phyloP scores from a whole-genome alignment of 768 basidiomycete genomes.

The Tricholoma sp. region DNA sequence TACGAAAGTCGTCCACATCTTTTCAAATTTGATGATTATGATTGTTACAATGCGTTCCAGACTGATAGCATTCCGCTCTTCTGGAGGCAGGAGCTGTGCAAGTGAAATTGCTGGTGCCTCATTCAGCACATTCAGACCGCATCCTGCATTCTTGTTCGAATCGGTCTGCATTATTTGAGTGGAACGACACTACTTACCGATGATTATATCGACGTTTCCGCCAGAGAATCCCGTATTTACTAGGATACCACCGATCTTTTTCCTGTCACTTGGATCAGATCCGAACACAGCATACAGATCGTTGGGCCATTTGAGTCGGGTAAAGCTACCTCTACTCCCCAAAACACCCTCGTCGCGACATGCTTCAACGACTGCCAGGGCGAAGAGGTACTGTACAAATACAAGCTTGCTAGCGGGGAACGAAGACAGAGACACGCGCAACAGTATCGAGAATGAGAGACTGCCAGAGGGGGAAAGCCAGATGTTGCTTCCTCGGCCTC shows the following conservation, averaged over 20 bases:
- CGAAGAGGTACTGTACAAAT: conserved; percentile 91
- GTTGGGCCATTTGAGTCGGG: conserved; percentile 95
- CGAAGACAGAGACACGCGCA: conserved; percentile 48
- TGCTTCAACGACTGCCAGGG: conserved; percentile 84
- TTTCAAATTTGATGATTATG: conserved; percentile 73
- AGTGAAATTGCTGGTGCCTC: conserved; percentile 79
- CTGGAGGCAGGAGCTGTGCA: conserved; percentile 52
- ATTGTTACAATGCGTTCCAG: conserved; percentile 74
- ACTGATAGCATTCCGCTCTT: conserved; percentile 33
- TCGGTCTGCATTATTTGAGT: not conserved
- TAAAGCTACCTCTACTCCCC: conserved; percentile 44
- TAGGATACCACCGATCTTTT: conserved; percentile 88
- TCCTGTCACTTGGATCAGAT: conserved; percentile 40
- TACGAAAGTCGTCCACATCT: conserved; percentile 74
- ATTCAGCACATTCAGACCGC: conserved; percentile 85
- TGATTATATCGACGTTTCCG: conserved; percentile 67
- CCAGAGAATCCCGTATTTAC: conserved; percentile 84
- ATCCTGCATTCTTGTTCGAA: conserved; percentile 46
- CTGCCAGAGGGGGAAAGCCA: conserved; percentile 94
- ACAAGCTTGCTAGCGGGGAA: conserved; percentile 69
- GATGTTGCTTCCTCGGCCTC: conserved; percentile 83
- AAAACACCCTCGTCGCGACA: conserved; percentile 59
- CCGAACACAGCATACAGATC: conserved; percentile 78
- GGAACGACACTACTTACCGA: conserved; percentile 49
- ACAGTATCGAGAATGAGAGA: conserved; percentile 75